Conservation (phyloP, 1,284 basidiomycete genomes). For the Cystobasidium pallidum region DNA sequence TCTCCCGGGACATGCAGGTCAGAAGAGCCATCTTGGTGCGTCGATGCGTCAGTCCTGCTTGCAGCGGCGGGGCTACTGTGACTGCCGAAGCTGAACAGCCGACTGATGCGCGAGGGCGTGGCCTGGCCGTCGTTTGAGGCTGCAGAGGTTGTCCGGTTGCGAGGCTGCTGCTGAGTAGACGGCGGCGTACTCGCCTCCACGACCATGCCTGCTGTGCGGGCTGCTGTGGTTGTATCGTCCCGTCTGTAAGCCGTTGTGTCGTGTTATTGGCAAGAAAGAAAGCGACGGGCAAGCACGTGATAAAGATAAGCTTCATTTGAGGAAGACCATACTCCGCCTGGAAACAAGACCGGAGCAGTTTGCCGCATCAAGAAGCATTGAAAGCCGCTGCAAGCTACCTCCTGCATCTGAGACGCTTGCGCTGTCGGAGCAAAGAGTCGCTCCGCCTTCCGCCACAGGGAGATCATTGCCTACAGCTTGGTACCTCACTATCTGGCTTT, state of each 20-base stretch:
- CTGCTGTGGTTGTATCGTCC: neutral
- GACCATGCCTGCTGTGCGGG: neutral
- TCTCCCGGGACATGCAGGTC: neutral
- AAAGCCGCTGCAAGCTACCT: too few relatives aligned
- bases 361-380: too few relatives aligned
- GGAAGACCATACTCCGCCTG: neutral
- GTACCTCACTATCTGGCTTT: neutral
- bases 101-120: slow-evolving; percentile 24
- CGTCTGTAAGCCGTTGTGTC: neutral
- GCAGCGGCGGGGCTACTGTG: neutral
- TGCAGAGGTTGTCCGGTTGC: slow-evolving; percentile 12
- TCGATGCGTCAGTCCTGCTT: neutral
- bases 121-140: neutral
- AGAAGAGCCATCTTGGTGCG: neutral
- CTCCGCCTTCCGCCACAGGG: neutral
- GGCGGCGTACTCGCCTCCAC: slow-evolving; percentile 2
- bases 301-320: neutral
- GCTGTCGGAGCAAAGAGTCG: too few relatives aligned
- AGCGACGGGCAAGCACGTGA: neutral
- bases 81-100: slow-evolving; percentile 26
- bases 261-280: neutral
- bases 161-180: neutral
- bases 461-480: neutral
- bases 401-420: too few relatives aligned
- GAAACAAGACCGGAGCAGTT: neutral